phyloP scores from a whole-genome alignment of 176 grass and related monocot species.

The Oryza punctata region DNA sequence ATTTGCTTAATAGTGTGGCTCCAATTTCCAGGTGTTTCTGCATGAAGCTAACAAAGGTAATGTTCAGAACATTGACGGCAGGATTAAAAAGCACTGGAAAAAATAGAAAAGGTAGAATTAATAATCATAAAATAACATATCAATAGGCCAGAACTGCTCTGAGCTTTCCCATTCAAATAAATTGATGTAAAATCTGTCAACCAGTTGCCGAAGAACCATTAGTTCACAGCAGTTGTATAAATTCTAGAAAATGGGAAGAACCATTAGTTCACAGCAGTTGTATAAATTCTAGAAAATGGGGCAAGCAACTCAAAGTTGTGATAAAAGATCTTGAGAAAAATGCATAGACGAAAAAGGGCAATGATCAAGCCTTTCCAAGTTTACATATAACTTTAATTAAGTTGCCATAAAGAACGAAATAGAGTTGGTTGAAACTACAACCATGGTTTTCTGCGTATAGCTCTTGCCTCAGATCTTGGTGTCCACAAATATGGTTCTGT shows the following conservation, averaged over 20 bases:
- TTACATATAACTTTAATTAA: neutral
- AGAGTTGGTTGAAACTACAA: conserved; percentile 39
- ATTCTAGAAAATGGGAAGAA: neutral
- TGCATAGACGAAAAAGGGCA: neutral
- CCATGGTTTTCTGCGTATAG: conserved; percentile 77
- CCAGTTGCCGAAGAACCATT: neutral
- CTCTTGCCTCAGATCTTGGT: conserved; percentile 55
- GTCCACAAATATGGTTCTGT: no score
- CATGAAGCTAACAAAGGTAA: conserved; percentile 26
- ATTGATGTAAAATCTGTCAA: neutral
- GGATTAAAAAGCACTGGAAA: neutral
- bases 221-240: neutral
- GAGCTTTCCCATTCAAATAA: neutral
- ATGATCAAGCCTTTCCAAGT: neutral
- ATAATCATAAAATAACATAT: neutral
- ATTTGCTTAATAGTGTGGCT: conserved; percentile 96
- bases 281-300: neutral
- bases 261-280: no score
- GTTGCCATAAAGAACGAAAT: conserved; percentile 25
- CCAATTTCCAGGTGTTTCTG: conserved; percentile 93
- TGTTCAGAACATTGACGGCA: conserved; percentile 1
- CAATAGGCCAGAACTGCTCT: neutral
- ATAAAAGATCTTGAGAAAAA: conserved; percentile 4
- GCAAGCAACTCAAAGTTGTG: conserved; percentile 14
- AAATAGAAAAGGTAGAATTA: neutral